Conservation (phyloP, 2,329 filamentous ascomycete genomes). For the Arthrobotrys iridis region DNA sequence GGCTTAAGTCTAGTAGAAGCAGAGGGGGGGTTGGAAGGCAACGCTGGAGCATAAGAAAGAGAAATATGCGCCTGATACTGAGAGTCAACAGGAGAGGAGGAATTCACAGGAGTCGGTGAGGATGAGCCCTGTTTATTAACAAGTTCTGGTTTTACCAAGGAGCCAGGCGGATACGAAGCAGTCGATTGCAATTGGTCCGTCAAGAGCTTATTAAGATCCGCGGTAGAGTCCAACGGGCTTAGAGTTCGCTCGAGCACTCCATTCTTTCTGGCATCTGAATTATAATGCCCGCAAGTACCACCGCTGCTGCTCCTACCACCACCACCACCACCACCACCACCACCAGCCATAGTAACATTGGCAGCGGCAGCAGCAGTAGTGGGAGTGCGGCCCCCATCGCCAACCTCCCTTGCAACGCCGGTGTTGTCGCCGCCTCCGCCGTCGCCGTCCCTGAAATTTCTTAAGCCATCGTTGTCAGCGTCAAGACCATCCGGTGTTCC, state of each 20-base stretch:
- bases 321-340: not conserved
- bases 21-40: slow-evolving; percentile 7
- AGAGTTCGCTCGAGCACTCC: slow-evolving; percentile 40
- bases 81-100: slow-evolving; percentile 21
- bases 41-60: slow-evolving; percentile 3
- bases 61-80: slow-evolving; percentile 10
- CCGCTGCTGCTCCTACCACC: slow-evolving; percentile 9
- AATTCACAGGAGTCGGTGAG: slow-evolving; percentile 41
- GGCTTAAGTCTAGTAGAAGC: slow-evolving; percentile 15
- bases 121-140: slow-evolving; percentile 49
- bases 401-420: slow-evolving; percentile 33
- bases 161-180: slow-evolving; percentile 32
- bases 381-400: no score
- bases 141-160: slow-evolving; percentile 50
- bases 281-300: slow-evolving; percentile 33
- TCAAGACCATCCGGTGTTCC: slow-evolving; percentile 43
- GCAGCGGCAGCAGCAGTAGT: no score
- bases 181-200: slow-evolving; percentile 42
- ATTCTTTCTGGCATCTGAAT: slow-evolving; percentile 40
- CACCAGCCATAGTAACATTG: not conserved
- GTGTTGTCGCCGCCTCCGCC: no score
- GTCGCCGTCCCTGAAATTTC: slow-evolving; percentile 43
- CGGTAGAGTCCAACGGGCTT: slow-evolving; percentile 49
- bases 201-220: slow-evolving; percentile 44
- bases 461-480: slow-evolving; percentile 42